phyloP scores from a whole-genome alignment of 768 basidiomycete species.

The Suillus weaverae region DNA sequence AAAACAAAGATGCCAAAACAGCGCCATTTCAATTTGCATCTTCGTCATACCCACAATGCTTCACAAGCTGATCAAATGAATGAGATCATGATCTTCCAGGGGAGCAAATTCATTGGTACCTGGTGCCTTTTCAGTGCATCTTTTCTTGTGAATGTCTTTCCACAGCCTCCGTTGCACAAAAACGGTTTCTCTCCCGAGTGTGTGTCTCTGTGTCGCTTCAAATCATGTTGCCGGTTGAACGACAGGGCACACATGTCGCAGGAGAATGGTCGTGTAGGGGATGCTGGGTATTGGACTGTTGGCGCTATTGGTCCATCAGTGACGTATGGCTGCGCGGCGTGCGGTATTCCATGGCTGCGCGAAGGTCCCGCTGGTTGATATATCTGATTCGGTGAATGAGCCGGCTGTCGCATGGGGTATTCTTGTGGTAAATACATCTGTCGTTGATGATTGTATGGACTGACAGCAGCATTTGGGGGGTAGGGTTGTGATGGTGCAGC shows the following conservation, averaged over 20 bases:
- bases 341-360: neutral
- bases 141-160: constrained; percentile 85
- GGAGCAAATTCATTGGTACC: constrained; percentile 36
- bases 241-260: constrained; percentile 77
- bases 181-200: constrained; percentile 87
- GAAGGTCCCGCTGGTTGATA: neutral
- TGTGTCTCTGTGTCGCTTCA: constrained; percentile 82
- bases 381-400: constrained; percentile 31
- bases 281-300: constrained; percentile 51
- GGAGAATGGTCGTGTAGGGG: constrained; percentile 61
- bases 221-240: constrained; percentile 83
- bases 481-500: constrained; percentile 25
- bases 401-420: constrained; percentile 32
- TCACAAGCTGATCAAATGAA: constrained; percentile 57
- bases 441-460: constrained; percentile 25
- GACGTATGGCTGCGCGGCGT: neutral
- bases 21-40: constrained; percentile 27
- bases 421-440: constrained; percentile 27
- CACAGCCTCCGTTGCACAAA: constrained; percentile 79
- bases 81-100: constrained; percentile 12
- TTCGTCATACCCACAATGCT: constrained; percentile 74
- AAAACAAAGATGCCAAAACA: neutral
- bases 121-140: constrained; percentile 87
- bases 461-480: constrained; percentile 9
- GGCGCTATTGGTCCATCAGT: constrained; percentile 10